Evolutionary conservation across 2,329 filamentous ascomycete genomes (phyloP).

Genomic region (Lanzia echinophila): DNA sequence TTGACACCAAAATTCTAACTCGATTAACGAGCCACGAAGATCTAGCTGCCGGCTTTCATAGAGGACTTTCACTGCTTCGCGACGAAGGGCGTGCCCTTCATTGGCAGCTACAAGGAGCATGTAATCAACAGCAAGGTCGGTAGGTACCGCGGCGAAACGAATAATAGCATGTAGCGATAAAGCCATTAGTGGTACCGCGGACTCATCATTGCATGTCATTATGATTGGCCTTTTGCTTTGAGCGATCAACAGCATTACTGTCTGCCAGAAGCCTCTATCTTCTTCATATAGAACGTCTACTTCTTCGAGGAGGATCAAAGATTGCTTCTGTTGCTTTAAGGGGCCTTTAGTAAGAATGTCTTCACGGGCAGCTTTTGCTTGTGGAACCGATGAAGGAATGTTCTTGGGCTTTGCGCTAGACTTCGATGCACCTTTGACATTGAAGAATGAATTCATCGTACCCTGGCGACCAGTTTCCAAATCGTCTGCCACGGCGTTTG

Average conservation of each 20-base stretch:
- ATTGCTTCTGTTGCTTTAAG: slow-evolving; percentile 67
- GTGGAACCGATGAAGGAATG: slow-evolving; percentile 23
- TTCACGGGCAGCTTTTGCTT: slow-evolving; percentile 11
- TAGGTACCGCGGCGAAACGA: slow-evolving; percentile 61
- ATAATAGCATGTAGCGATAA: slow-evolving; percentile 83
- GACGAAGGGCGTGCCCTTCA: slow-evolving; percentile 75
- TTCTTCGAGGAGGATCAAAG: slow-evolving; percentile 88
- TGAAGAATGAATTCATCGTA: slow-evolving; percentile 78
- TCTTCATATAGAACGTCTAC: slow-evolving; percentile 92
- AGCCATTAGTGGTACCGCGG: slow-evolving; percentile 65
- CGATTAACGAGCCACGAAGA: slow-evolving; percentile 71
- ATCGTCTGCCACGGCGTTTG: slow-evolving; percentile 47
- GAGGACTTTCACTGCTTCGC: slow-evolving; percentile 60
- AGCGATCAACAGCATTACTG: slow-evolving; percentile 66
- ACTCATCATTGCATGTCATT: slow-evolving; percentile 91
- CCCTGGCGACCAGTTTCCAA: slow-evolving; percentile 65
- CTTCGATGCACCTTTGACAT: slow-evolving; percentile 38
- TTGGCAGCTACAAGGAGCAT: slow-evolving; percentile 76
- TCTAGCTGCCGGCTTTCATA: slow-evolving; percentile 66
- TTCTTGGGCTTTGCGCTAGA: slow-evolving; percentile 22
- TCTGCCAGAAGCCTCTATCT: slow-evolving; percentile 90
- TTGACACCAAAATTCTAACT: slow-evolving; percentile 95
- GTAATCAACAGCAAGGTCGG: slow-evolving; percentile 67
- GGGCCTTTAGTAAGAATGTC: slow-evolving; percentile 11
- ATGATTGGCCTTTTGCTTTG: slow-evolving; percentile 89